Conservation (phyloP, 225 moss, liverwort and hornwort species). For the Pleurozium schreberi region DNA sequence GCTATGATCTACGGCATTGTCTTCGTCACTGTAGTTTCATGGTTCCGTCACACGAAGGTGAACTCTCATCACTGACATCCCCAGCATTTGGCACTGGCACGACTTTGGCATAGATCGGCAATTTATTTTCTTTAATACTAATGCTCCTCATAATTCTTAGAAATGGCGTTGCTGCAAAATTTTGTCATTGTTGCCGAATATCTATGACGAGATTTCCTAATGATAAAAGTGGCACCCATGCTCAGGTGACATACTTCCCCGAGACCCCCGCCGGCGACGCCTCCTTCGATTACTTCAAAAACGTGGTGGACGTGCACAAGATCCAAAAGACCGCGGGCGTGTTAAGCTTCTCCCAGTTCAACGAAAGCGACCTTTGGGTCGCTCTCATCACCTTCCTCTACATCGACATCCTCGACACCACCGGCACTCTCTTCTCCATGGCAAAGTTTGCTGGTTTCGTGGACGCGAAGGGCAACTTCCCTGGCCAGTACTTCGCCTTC, state of each 20-base stretch:
- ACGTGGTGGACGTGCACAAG: slow-evolving; percentile 68
- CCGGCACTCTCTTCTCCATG: slow-evolving; percentile 88
- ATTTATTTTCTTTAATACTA: background rate
- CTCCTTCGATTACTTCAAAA: slow-evolving; percentile 59
- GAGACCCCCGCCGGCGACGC: slow-evolving; percentile 35
- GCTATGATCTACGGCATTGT: slow-evolving; percentile 91
- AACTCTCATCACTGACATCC: background rate
- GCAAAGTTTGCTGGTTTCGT: slow-evolving; percentile 77
- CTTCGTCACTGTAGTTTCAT: slow-evolving; percentile 76
- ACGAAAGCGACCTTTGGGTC: slow-evolving; percentile 57
- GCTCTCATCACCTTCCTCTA: slow-evolving; percentile 91
- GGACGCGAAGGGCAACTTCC: slow-evolving; percentile 71
- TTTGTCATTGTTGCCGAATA: background rate
- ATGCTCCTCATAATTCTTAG: background rate
- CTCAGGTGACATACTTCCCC: slow-evolving; percentile 67
- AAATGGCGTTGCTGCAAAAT: no score
- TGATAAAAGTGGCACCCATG: background rate
- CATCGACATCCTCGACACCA: slow-evolving; percentile 86
- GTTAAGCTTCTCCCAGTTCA: slow-evolving; percentile 60
- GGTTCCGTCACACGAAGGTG: slow-evolving; percentile 62
- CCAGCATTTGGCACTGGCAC: no score
- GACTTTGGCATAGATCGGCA: background rate
- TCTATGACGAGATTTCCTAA: background rate
- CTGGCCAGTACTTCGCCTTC: slow-evolving; percentile 90
- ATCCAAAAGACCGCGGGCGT: slow-evolving; percentile 64